These are phyloP conservation scores for Agaricus bisporus DNA, from an alignment of 768 basidiomycete species.

Conservation along the genomic window DNA sequence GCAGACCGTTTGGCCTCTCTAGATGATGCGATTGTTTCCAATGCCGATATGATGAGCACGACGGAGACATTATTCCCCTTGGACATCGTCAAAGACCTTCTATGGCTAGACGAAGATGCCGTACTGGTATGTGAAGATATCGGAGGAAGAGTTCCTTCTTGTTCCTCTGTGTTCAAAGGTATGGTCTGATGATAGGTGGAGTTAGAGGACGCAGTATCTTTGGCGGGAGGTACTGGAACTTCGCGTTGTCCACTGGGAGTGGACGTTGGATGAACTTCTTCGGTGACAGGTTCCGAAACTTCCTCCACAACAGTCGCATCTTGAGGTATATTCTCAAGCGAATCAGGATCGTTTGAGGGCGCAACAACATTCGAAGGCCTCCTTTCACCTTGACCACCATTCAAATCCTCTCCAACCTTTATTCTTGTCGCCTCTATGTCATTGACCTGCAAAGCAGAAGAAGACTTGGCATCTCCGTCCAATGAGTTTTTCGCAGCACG, in stretches of 20 bases:
- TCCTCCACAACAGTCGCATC: not conserved
- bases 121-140: constrained; percentile 18
- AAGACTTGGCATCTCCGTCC: not conserved
- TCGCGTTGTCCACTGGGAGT: not conserved
- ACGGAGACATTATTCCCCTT: constrained; percentile 71
- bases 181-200: not conserved
- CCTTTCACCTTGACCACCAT: not conserved
- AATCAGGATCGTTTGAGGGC: not conserved
- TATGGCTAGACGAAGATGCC: constrained; percentile 28
- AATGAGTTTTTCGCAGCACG: not conserved
- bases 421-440: not conserved
- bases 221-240: not conserved
- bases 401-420: not conserved
- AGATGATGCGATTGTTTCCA: constrained; percentile 82
- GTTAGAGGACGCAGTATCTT: not conserved
- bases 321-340: not conserved
- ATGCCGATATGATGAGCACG: constrained; percentile 75
- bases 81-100: constrained; percentile 55
- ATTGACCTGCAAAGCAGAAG: constrained; percentile 4
- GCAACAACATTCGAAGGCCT: not conserved
- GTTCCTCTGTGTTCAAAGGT: constrained; percentile 1
- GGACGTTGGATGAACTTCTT: not conserved
- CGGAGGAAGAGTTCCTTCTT: constrained; percentile 17
- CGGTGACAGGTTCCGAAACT: not conserved
- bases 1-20: constrained; percentile 82